These are phyloP conservation scores for Pyrenochaeta sp. DNA, from an alignment of 2,329 filamentous ascomycete genomes.

Conservation along the genomic window DNA sequence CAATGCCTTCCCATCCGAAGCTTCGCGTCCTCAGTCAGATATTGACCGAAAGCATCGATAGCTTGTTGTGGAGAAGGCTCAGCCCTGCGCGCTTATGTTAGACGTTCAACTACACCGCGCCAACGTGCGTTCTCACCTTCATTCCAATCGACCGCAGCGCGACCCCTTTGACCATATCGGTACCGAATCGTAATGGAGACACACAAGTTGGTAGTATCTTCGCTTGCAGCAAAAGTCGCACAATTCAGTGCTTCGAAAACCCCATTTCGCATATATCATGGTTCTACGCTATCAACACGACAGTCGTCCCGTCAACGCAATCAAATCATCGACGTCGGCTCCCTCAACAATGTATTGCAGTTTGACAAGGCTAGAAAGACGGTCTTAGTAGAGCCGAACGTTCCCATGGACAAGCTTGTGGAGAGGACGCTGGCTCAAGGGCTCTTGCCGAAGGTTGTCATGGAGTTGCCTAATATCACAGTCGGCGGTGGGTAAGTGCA, in stretches of 20 bases:
- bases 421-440: constrained; percentile 63
- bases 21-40: constrained; percentile 5
- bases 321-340: constrained; percentile 59
- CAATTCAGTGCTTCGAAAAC: constrained; percentile 56
- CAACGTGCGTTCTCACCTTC: constrained; percentile 13
- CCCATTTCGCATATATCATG: constrained; percentile 66
- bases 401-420: constrained; percentile 72
- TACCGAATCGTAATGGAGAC: constrained; percentile 32
- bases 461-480: constrained; percentile 77
- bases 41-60: constrained; percentile 22
- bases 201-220: constrained; percentile 35
- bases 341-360: constrained; percentile 57
- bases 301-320: constrained; percentile 52
- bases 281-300: constrained; percentile 64
- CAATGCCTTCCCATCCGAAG: constrained; percentile 4
- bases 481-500: constrained; percentile 64
- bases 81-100: constrained; percentile 32
- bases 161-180: not conserved
- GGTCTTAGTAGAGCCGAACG: constrained; percentile 71
- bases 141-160: constrained; percentile 1
- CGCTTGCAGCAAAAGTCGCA: constrained; percentile 48
- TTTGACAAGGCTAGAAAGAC: constrained; percentile 55
- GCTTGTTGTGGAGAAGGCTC: constrained; percentile 31
- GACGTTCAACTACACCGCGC: constrained; percentile 11
- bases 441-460: constrained; percentile 70